Percentiles rank a stretch among this genome's conserved stretches.
phyloP scores from a whole-genome alignment of 2,329 filamentous ascomycete genomes.

The Trichoderma cornu-damae region DNA sequence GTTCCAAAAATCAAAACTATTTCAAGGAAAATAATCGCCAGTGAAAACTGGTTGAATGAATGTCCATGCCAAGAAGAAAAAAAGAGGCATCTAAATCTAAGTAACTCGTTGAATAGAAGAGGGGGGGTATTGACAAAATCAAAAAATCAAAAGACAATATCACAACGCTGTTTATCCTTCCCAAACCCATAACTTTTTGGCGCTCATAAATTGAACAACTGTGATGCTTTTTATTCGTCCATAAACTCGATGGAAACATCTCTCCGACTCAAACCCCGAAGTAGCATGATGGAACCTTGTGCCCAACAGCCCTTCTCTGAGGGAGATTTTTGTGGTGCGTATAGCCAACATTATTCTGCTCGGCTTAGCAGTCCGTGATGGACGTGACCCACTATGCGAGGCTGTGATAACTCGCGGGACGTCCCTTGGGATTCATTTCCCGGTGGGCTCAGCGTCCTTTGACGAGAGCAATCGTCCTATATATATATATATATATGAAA shows the following conservation, averaged over 20 bases:
- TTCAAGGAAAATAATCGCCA: conserved; percentile 8
- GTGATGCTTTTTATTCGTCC: conserved; percentile 4
- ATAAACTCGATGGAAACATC: not conserved
- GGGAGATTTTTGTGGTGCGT: conserved; percentile 6
- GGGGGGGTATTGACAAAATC: conserved; percentile 11
- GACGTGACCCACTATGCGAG: conserved; percentile 15
- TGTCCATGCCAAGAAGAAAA: not conserved
- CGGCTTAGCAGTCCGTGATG: conserved; percentile 10
- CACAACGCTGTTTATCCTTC: conserved; percentile 9
- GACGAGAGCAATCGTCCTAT: conserved; percentile 1
- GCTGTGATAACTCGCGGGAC: conserved; percentile 14
- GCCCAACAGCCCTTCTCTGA: conserved; percentile 2
- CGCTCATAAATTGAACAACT: not conserved
- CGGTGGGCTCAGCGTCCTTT: conserved; percentile 3
- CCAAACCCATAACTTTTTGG: not conserved
- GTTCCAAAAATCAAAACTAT: not conserved
- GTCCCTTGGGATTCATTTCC: conserved; percentile 9
- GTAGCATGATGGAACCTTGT: conserved; percentile 2
- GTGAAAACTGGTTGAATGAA: conserved; percentile 12
- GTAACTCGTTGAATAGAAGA: not conserved
- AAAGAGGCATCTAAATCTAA: conserved; percentile 9
- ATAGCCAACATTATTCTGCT: not conserved
- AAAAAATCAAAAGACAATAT: not conserved
- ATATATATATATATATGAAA: conserved; percentile 5
- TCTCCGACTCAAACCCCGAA: conserved; percentile 1